These are phyloP conservation scores for Colletotrichum siamense DNA, from an alignment of 2,329 filamentous ascomycete genomes.

Conservation along the genomic window DNA sequence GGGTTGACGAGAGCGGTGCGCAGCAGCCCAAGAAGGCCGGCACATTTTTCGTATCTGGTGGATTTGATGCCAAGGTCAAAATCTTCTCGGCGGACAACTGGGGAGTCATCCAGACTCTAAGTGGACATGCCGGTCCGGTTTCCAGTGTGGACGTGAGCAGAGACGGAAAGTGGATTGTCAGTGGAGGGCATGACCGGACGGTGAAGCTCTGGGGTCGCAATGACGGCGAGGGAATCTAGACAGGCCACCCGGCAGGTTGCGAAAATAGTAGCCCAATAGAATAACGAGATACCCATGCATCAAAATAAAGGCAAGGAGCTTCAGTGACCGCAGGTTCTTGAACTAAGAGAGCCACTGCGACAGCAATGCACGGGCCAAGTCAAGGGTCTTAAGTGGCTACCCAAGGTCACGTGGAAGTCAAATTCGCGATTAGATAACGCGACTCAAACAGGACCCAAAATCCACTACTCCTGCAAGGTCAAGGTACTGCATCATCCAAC, in stretches of 20 bases:
- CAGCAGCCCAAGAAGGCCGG: conserved; percentile 81
- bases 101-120: conserved; percentile 85
- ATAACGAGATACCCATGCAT: background rate
- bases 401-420: background rate
- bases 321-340: background rate
- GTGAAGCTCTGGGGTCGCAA: conserved; percentile 97
- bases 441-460: conserved; percentile 19
- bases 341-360: background rate
- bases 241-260: background rate
- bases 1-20: conserved; percentile 68
- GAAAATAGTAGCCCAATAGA: conserved; percentile 15
- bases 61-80: conserved; percentile 95
- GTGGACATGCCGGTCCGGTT: conserved; percentile 91
- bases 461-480: background rate
- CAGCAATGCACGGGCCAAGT: background rate
- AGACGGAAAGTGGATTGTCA: conserved; percentile 91
- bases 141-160: conserved; percentile 87
- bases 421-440: conserved; percentile 29
- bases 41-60: conserved; percentile 88
- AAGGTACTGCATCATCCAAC: background rate
- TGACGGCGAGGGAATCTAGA: conserved; percentile 62
- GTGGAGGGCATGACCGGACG: conserved; percentile 90
- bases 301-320: background rate
- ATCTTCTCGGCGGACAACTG: conserved; percentile 97
- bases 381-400: background rate